Percentiles rank a stretch among this genome's conserved stretches.
Conservation (phyloP, 176 grass and related monocot species). For the Miscanthus lutarioriparius region DNA sequence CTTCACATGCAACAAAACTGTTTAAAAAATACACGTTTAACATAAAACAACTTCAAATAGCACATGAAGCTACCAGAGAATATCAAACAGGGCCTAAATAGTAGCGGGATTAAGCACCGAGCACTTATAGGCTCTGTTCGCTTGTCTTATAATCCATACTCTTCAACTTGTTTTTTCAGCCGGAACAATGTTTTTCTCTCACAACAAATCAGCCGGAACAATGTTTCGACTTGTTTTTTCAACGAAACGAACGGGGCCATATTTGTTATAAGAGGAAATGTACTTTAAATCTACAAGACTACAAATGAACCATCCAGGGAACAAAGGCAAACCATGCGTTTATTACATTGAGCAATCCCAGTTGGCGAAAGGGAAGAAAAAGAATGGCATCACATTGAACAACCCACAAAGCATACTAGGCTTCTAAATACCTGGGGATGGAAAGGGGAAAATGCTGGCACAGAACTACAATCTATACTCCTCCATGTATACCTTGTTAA, state of each 20-base stretch:
- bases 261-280: neutral
- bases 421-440: neutral
- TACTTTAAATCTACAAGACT: neutral
- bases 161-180: no score
- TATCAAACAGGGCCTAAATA: neutral
- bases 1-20: neutral
- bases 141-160: no score
- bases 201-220: no score
- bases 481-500: slow-evolving; percentile 28
- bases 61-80: neutral
- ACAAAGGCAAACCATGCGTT: neutral
- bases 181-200: no score
- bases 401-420: slow-evolving; percentile 3
- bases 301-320: neutral
- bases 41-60: neutral
- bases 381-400: neutral
- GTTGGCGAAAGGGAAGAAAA: neutral
- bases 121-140: no score
- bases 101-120: no score
- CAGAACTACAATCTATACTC: slow-evolving; percentile 36
- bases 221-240: no score
- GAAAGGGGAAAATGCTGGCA: neutral
- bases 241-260: no score
- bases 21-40: neutral
- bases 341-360: neutral